Percentiles rank a stretch among this genome's conserved stretches.
phyloP scores from a whole-genome alignment of 2,329 filamentous ascomycete species.

The Aphanocladium album region DNA sequence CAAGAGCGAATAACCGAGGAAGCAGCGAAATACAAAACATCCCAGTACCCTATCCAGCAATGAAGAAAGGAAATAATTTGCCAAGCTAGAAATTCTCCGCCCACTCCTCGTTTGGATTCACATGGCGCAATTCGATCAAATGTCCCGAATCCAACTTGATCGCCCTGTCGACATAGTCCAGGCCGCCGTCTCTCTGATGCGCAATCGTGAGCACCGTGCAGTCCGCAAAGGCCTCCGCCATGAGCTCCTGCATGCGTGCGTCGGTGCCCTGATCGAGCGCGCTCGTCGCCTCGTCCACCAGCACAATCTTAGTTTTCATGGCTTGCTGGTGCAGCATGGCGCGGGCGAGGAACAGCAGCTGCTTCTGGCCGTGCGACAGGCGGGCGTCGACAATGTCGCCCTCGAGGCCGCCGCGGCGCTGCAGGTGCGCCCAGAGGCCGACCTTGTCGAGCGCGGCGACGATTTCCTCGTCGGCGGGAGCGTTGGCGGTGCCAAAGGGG shows the following conservation, averaged over 20 bases:
- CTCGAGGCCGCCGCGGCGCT: constrained; percentile 13
- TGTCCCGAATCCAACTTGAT: neutral
- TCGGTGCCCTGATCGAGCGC: constrained; percentile 15
- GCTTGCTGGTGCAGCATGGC: constrained; percentile 15
- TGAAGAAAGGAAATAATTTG: neutral
- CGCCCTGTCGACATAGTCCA: neutral
- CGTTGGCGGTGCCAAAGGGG: neutral
- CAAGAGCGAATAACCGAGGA: too few species aligned
- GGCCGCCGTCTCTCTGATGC: constrained; percentile 14
- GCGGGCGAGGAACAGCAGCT: constrained; percentile 18
- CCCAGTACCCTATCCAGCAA: neutral
- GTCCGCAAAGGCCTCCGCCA: constrained; percentile 15
- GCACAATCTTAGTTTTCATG: neutral
- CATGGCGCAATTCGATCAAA: neutral
- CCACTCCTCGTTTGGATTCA: neutral
- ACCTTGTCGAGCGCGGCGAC: constrained; percentile 9
- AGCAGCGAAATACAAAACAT: too few species aligned
- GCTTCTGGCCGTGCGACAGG: constrained; percentile 17
- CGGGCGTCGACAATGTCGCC: neutral
- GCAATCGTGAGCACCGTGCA: constrained; percentile 15
- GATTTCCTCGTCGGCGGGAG: neutral
- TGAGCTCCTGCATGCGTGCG: constrained; percentile 8
- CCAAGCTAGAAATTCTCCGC: neutral
- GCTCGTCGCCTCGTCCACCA: neutral
- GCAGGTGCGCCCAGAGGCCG: constrained; percentile 12